Conservation (phyloP, 352 stramenopile genomes). For the Phytophthora cactorum region DNA sequence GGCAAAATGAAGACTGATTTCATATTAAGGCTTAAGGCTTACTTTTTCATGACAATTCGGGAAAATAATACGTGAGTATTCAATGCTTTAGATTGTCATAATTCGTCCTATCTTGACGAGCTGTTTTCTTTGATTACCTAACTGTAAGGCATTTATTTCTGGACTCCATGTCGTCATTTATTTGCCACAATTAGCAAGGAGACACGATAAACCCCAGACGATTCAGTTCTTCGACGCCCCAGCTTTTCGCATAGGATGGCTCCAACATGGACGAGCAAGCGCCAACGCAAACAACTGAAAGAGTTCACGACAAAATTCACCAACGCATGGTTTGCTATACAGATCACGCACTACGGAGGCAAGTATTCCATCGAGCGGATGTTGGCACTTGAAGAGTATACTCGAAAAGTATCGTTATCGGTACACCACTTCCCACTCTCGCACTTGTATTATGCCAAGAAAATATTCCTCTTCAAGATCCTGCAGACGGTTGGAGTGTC, state of each 20-base stretch:
- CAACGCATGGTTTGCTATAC: not conserved
- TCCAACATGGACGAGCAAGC: not conserved
- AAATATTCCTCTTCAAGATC: constrained; percentile 2
- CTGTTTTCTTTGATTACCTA: no score
- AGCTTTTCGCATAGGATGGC: not conserved
- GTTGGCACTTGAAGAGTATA: constrained; percentile 4
- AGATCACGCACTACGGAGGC: constrained; percentile 3
- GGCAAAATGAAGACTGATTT: no score
- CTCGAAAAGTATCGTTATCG: not conserved
- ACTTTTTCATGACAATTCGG: no score
- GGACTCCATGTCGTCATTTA: not conserved
- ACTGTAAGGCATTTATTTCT: not conserved
- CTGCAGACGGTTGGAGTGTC: not conserved
- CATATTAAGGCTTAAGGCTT: no score
- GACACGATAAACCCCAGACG: not conserved
- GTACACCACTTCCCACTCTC: constrained; percentile 1
- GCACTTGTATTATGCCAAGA: not conserved
- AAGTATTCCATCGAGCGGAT: constrained; percentile 3
- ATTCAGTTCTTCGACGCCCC: not conserved
- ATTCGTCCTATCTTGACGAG: no score
- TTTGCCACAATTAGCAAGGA: no score
- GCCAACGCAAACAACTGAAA: not conserved
- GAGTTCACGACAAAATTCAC: not conserved
- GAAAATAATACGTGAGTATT: no score
- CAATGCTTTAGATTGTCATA: no score